Evolutionary conservation across 2,329 filamentous ascomycete genomes (phyloP).

Genomic region (Teratosphaeria viscida): DNA sequence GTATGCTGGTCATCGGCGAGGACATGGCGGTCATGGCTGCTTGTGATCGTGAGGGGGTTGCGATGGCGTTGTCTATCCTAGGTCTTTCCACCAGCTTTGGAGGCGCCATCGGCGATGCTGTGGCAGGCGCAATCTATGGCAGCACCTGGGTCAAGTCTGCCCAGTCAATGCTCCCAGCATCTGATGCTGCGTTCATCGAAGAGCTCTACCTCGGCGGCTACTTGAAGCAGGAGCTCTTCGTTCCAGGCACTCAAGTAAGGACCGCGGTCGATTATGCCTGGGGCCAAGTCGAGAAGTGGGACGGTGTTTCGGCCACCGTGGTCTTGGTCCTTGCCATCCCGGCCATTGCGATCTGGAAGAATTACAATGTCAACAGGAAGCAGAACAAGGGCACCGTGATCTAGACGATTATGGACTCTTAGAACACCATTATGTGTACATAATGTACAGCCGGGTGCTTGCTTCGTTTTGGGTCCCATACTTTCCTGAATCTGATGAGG

Average conservation of each 20-base stretch:
- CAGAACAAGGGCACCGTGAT: constrained; percentile 14
- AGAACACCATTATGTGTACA: not conserved
- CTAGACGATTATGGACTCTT: not conserved
- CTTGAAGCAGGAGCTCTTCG: constrained; percentile 29
- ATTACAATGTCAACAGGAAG: constrained; percentile 9
- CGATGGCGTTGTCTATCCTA: constrained; percentile 26
- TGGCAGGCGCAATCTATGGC: constrained; percentile 27
- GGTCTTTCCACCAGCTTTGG: constrained; percentile 23
- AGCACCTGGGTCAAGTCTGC: constrained; percentile 10
- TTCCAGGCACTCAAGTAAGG: constrained; percentile 31
- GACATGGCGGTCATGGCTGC: constrained; percentile 48
- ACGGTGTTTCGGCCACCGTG: constrained; percentile 13
- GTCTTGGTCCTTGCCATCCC: constrained; percentile 13
- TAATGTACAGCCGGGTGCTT: not conserved
- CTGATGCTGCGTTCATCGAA: constrained; percentile 20
- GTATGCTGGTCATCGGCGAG: constrained; percentile 43
- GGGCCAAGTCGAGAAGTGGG: constrained; percentile 12
- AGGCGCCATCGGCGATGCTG: constrained; percentile 23
- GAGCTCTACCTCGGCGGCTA: constrained; percentile 24
- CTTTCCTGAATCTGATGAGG: not conserved
- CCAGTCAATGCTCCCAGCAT: constrained; percentile 33
- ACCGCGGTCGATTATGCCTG: constrained; percentile 38
- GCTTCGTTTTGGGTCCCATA: not conserved
- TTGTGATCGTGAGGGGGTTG: constrained; percentile 32
- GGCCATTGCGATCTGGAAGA: constrained; percentile 15